Conservation (phyloP, 106 monocot species). For the Apostasia shenzhenica region DNA sequence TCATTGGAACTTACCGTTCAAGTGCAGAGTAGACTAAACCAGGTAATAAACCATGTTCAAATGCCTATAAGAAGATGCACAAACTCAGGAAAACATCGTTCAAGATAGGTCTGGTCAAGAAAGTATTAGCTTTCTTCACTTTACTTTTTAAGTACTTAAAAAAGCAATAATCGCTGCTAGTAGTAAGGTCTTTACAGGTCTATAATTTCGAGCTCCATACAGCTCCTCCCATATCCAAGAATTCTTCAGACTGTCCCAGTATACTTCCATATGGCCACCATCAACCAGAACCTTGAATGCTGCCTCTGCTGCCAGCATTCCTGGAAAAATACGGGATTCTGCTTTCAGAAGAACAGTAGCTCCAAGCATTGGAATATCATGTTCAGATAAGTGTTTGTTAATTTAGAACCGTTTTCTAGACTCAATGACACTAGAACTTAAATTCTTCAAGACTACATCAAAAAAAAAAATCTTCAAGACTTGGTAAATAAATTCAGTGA, state of each 20-base stretch:
- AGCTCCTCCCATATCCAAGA: slow-evolving; percentile 99
- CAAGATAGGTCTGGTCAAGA: slow-evolving; percentile 2
- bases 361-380: not conserved
- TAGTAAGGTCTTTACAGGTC: slow-evolving; percentile 48
- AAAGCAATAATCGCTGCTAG: not conserved
- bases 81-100: slow-evolving; percentile 5
- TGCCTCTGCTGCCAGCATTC: slow-evolving; percentile 97
- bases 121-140: not conserved
- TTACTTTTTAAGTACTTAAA: not conserved
- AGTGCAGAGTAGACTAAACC: slow-evolving; percentile 87
- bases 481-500: not conserved
- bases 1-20: slow-evolving; percentile 51
- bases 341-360: not conserved
- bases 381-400: not conserved
- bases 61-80: slow-evolving; percentile 52
- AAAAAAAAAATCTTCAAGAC: too few species aligned
- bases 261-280: slow-evolving; percentile 69
- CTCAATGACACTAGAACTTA: too few species aligned
- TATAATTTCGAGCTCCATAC: slow-evolving; percentile 75
- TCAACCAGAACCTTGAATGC: slow-evolving; percentile 51
- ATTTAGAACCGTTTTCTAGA: too few species aligned
- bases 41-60: slow-evolving; percentile 84
- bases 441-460: too few species aligned
- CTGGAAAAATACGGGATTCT: slow-evolving; percentile 23
- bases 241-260: slow-evolving; percentile 74